Evolutionary conservation across 495 filamentous ascomycete genomes (phyloP).

Genomic region (Lasiosphaeria ovina): DNA sequence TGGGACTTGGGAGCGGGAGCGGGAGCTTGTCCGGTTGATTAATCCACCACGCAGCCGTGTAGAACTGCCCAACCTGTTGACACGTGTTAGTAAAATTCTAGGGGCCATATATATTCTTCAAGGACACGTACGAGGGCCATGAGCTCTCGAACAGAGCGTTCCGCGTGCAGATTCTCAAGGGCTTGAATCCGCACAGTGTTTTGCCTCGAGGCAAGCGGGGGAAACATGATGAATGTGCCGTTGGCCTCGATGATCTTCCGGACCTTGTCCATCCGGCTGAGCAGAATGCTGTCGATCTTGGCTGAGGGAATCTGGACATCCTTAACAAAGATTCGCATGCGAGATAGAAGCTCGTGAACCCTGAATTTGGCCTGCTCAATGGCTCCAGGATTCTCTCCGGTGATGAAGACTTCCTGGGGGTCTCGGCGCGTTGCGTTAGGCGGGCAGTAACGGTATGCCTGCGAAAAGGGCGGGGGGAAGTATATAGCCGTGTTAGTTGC

Average conservation of each 20-base stretch:
- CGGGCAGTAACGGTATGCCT: conserved; percentile 83
- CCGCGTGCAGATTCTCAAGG: conserved; percentile 85
- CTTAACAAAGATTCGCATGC: conserved; percentile 84
- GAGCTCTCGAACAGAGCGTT: conserved; percentile 89
- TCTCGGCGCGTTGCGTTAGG: conserved; percentile 73
- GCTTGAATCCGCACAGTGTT: conserved; percentile 85
- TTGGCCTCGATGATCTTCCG: conserved; percentile 97
- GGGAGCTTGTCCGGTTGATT: conserved; percentile 68
- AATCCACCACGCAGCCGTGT: conserved; percentile 95
- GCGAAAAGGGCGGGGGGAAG: conserved; percentile 90
- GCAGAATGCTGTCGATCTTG: conserved; percentile 91
- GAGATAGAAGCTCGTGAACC: conserved; percentile 73
- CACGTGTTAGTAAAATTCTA: conserved; percentile 30
- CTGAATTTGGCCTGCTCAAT: conserved; percentile 86
- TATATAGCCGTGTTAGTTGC: conserved; percentile 93
- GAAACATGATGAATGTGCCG: conserved; percentile 88
- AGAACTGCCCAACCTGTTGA: conserved; percentile 86
- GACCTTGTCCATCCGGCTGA: conserved; percentile 90
- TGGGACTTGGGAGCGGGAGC: conserved; percentile 66
- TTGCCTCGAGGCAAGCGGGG: conserved; percentile 75
- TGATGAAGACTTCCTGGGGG: conserved; percentile 89
- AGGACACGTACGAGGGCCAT: conserved; percentile 74
- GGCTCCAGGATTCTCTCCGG: conserved; percentile 74
- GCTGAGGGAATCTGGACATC: conserved; percentile 78
- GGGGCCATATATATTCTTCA: neutral